Conservation (phyloP, 345 rosid species). For the Diplotaxis tenuifolia region DNA sequence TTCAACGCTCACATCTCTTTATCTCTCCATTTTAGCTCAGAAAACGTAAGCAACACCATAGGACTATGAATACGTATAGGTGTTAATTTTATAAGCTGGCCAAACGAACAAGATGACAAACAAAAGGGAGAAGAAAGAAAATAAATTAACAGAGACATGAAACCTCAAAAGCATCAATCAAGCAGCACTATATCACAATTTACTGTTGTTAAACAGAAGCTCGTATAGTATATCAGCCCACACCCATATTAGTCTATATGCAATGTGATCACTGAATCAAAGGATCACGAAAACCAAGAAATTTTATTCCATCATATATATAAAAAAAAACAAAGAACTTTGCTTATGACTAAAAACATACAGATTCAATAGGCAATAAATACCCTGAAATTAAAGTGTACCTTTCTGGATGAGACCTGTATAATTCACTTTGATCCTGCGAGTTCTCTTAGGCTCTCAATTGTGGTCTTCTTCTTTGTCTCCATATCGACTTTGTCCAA, state of each 20-base stretch:
- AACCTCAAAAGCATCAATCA: slow-evolving; percentile 20
- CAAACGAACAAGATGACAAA: slow-evolving; percentile 6
- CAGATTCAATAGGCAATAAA: slow-evolving; percentile 18
- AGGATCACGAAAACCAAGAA: slow-evolving; percentile 12
- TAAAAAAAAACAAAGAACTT: neutral
- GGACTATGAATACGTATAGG: neutral
- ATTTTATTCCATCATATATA: neutral
- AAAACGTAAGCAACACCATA: slow-evolving; percentile 8
- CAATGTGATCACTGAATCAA: slow-evolving; percentile 18
- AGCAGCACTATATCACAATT: slow-evolving; percentile 6
- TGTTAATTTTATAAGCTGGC: slow-evolving; percentile 19
- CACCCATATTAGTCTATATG: slow-evolving; percentile 20
- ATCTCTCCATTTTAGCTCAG: slow-evolving; percentile 2
- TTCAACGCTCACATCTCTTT: slow-evolving; percentile 1
- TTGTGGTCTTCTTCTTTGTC: slow-evolving; percentile 64
- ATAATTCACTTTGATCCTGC: slow-evolving; percentile 50
- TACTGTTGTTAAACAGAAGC: slow-evolving; percentile 2
- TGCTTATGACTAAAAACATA: slow-evolving; percentile 14
- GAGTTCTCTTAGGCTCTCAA: slow-evolving; percentile 70
- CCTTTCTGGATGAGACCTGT: slow-evolving; percentile 32
- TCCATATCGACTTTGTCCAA: slow-evolving; percentile 77
- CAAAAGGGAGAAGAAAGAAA: neutral
- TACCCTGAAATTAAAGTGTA: slow-evolving; percentile 25
- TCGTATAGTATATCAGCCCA: slow-evolving; percentile 8
- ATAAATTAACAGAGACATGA: slow-evolving; percentile 9